Base-by-base conservation (phyloP, 257 asterid genomes). In the Plantago major region DNA sequence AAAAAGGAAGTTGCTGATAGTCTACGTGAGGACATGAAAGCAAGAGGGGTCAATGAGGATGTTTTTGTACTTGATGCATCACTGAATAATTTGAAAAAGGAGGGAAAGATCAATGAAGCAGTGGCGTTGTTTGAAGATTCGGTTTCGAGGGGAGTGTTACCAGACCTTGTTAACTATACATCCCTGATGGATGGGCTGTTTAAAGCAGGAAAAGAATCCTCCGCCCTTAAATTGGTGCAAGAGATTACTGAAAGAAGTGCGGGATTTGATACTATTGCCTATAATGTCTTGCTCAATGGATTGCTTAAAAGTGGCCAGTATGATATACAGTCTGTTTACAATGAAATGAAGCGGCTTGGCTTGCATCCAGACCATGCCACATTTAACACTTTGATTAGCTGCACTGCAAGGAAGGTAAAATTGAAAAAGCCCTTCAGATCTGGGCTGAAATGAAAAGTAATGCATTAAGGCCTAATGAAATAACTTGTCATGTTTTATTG, bases 121-220 rank as follows among this genome's bases (percentile, higher is more conserved):
- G 85, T 76, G 70, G 70, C 76, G 42, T 62, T 92, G 64, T 82
- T 82, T 66, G 67, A 68, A 57, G 77, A 80, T 69, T 76, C 69
- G 48, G 47, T 66, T 54, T 80, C 84, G 8, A 75, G 75, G 46
- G 96, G 95, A 58, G 72, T 80, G 75, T 46, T 61, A 56, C 92
- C 89, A 42, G 99, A 89, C 76, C 76, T 62, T 73, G 94, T 89
- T 42, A 92, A 80, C 65, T 86, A 84, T 76, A 89, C 99, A 6
- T 77, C 90, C 28, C 67, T 92, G 67, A 86, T 92, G 89, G 97
- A 89, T 72, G 93, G 78, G 30, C 72, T 89, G 63, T 92, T 92
- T 76, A 89, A 92, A 81, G 74, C 86, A 43, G 96, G 96, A 58
- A 81, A 79, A 72, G 82, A 62, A 5, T 75, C 96, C 0, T 75